Evolutionary conservation across 345 rosid genomes (phyloP), one percentile per base, ranked within the genome.

Genomic region (Populus ilicifolia): DNA sequence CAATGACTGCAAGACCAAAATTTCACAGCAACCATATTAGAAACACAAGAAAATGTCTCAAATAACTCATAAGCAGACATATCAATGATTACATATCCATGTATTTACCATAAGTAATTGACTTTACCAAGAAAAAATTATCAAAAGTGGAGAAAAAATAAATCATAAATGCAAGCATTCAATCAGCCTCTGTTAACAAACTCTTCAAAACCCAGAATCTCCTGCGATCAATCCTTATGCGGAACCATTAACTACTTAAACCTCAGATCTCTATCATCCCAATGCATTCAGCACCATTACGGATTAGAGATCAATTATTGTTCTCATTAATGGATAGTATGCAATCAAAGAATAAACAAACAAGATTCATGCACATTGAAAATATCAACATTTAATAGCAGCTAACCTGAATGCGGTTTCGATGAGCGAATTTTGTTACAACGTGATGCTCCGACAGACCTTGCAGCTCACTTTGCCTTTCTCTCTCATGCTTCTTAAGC

Each of bases 381-480:
- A 29, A 36, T 27, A 59, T 21, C 27, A 38, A 21, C 50, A 71
- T 30, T 20, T 38, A 59, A 67, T 16, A 64, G 50, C 69, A 80
- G 72, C 78, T 74, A 71, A 93, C 98, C 97, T 95, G 99, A 84
- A 95, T 95, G 76, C 94, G 96, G 83, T 92, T 88, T 62, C 98
- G 96, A 79, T 95, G 94, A 81, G 98, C 87, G 84, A 95, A 95
- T 78, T 88, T 87, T 39, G 99, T 86, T 68, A 95, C 99, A 78
- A 91, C 89, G 35, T 80, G 90, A 80, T 77, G 89, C 82, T 88
- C 92, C 82, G 82, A 67, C 82, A 93, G 83, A 41, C 83, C 88
- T 73, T 88, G 90, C 71, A 95, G 89, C 87, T 95, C 99, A 67
- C 74, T 88, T 79, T 85, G 90, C 80, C 98, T 86, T 84, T 93